Evolutionary conservation across 345 rosid species (phyloP), one percentile per base, ranked within the genome.

Genomic region (Pugionium dolabratum): DNA sequence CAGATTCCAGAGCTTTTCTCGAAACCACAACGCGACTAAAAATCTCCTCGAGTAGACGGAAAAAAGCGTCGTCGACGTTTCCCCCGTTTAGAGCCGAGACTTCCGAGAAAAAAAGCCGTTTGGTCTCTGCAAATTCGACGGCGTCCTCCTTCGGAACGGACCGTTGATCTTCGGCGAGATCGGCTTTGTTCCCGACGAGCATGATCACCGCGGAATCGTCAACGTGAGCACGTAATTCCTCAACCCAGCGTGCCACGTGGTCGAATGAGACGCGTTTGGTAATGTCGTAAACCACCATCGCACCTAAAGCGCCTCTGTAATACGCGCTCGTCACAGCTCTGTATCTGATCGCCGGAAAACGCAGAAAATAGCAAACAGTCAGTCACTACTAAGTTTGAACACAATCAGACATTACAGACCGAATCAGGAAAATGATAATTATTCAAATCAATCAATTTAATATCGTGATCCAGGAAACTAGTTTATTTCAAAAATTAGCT

Each of bases 291-390:
- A 85, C 87, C 1, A 87, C 75, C 90, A 84, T 80, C 10, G 87
- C 92, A 45, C 91, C 91, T 33, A 87, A 47, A 51, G 91, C 90
- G 2, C 97, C 94, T 69, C 90, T 83, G 54, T 85, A 84, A 58
- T 87, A 86, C 7, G 89, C 90, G 46, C 97, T 90, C 33, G 95
- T 86, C 7, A 84, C 96, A 3, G 96, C 96, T 57, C 92, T 72
- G 79, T 89, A 89, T 77, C 96, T 88, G 32, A 8, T 35, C 66
- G 9, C 59, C 58, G 76, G 18, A 31, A 40, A 57, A 64, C 39
- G 39, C 42, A 26, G 42, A 1, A 33, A 31, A 1, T 8, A 40
- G 1, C 29, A 9, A 5, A 29, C 4, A 8, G 33, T 44, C 48
- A 2, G 18, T 9, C 44, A 5, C 34, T 57, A 9, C 18, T 18